Base-by-base conservation (phyloP, 495 filamentous ascomycete genomes). In the Pseudoneurospora amorphoporcata region DNA sequence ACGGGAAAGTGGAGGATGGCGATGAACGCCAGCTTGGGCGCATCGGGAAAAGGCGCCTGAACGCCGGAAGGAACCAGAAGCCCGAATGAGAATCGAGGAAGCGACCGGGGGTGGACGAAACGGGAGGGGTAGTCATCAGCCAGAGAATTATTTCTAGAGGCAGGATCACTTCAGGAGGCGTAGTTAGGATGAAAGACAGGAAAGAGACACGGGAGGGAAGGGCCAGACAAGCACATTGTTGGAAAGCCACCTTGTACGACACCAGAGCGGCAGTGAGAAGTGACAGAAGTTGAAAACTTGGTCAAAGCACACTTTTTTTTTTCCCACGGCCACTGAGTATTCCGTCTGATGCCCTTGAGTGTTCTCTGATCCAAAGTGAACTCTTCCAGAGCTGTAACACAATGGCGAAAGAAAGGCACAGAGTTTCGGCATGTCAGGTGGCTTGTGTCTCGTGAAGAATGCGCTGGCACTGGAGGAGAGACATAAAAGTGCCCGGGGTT, bases 1-100 rank as follows among this genome's bases (percentile, higher is more conserved):
- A 73, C 76, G 79, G 78, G 73, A 81, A 79, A 77, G 76, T 75
- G 76, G 76, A 76, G 69, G 73, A 76, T 69, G 76, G 68, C 72
- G 71, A 72, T 45, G 74, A 65, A 39, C 69, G 72, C 68, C 61
- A 71, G 70, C 70, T 58, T 70, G 75, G 73, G 79, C 76, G 75
- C 76, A 75, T 77, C 74, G 68, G 73, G 73, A 79, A 76, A 76
- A 37, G 70, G 69, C 76, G 76, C 75, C 76, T 78, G 73, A 73
- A 74, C 71, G 72, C 71, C 74, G 68, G 72, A 76, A 43, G 23
- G 53, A 35, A 71, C 47, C 68, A 70, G 72, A 68, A 73, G 71
- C n/a, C 29, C 40, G 41, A 68, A 32, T 58, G 47, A 32, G 71
- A 68, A 42, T 45, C 53, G 39, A 45, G 45, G 43, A 39, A 68